Evolutionary conservation across 495 filamentous ascomycete species (phyloP).

Genomic region (Pseudevernia furfuracea): DNA sequence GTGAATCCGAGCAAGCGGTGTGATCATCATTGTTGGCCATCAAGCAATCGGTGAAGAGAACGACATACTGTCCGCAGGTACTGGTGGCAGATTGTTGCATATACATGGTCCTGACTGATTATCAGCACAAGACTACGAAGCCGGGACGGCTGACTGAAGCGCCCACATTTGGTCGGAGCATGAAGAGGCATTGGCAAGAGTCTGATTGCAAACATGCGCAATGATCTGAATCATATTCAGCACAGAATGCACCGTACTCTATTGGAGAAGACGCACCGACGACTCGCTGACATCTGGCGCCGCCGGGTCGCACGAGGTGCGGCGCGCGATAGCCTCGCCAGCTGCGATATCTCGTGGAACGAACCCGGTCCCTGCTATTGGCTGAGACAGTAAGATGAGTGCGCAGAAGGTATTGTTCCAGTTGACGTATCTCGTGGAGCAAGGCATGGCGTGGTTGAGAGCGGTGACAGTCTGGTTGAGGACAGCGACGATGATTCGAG

Average conservation of each 20-base stretch:
- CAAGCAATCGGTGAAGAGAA: conserved; percentile 15
- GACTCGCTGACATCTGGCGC: conserved; percentile 18
- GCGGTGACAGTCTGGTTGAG: not conserved
- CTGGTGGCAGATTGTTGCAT: conserved; percentile 13
- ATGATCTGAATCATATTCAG: conserved; percentile 19
- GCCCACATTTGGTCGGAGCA: conserved; percentile 21
- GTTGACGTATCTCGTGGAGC: conserved; percentile 3
- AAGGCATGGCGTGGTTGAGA: not conserved
- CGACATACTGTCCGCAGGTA: conserved; percentile 14
- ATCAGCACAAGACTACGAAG: conserved; percentile 4
- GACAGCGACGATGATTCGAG: not conserved
- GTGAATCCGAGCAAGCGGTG: conserved; percentile 16
- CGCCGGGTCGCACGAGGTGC: conserved; percentile 17
- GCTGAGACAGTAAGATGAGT: not conserved
- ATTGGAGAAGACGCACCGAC: conserved; percentile 2
- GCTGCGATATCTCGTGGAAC: not conserved
- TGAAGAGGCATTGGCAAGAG: conserved; percentile 10
- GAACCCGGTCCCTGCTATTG: not conserved
- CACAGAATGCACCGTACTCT: not conserved
- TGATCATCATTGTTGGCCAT: conserved; percentile 9
- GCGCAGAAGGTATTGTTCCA: conserved; percentile 1
- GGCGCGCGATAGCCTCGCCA: not conserved
- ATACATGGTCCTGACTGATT: conserved; percentile 1
- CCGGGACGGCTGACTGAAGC: not conserved
- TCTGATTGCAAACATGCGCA: conserved; percentile 19